phyloP scores from a whole-genome alignment of 2,329 filamentous ascomycete genomes.

The Penicillium sp. region DNA sequence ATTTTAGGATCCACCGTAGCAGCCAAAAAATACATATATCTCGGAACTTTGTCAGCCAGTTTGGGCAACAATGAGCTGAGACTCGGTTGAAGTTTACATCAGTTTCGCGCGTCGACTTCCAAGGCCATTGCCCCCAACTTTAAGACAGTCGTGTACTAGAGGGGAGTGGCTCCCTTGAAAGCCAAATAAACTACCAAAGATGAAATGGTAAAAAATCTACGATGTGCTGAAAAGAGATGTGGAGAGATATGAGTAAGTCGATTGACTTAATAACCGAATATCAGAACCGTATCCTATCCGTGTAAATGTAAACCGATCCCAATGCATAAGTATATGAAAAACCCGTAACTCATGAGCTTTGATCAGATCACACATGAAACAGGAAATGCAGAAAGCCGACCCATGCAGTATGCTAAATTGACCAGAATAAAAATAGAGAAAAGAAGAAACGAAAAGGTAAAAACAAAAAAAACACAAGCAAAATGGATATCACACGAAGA shows the following conservation, averaged over 20 bases:
- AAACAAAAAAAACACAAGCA: conserved; percentile 14
- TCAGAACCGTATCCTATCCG: conserved; percentile 20
- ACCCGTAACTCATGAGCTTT: conserved; percentile 11
- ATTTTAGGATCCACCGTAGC: no score
- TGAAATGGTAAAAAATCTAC: no score
- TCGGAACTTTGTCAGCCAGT: no score
- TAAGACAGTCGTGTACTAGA: no score
- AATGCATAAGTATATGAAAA: conserved; percentile 27
- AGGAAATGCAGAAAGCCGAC: conserved; percentile 21
- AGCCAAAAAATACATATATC: no score
- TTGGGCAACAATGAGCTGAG: no score
- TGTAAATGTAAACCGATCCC: conserved; percentile 31
- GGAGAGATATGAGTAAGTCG: conserved; percentile 12
- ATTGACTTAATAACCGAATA: conserved; percentile 13
- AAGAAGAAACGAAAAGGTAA: conserved; percentile 12
- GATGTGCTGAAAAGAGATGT: neutral
- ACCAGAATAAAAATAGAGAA: no score
- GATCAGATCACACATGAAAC: conserved; percentile 16
- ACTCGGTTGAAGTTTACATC: no score
- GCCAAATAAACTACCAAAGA: no score
- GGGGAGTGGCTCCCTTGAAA: no score
- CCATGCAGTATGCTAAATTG: conserved; percentile 28
- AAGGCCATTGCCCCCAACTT: no score
- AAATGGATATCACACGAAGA: conserved; percentile 27
- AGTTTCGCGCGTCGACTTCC: no score